phyloP scores from a whole-genome alignment of 768 basidiomycete genomes.

The Gelatoporia subvermispora region DNA sequence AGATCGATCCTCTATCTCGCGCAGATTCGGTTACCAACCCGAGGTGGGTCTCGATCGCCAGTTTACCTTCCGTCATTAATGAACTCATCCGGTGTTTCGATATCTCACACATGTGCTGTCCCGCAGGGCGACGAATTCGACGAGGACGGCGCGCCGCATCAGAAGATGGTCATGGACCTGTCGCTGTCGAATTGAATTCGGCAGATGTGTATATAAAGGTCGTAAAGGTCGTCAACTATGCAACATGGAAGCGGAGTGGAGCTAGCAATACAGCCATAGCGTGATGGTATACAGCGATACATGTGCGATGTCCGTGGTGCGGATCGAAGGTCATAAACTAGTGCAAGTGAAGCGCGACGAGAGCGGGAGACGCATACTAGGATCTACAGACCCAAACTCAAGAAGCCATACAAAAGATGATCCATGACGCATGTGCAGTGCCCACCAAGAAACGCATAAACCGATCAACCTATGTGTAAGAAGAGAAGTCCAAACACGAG shows the following conservation, averaged over 20 bases:
- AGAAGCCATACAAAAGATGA: conserved; percentile 7
- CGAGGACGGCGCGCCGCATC: conserved; percentile 83
- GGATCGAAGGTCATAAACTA: conserved; percentile 12
- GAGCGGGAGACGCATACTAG: conserved; percentile 4
- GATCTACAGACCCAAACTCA: neutral
- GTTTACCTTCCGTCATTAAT: neutral
- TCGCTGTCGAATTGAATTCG: conserved; percentile 30
- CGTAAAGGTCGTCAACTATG: conserved; percentile 24
- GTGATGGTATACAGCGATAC: conserved; percentile 26
- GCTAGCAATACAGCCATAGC: conserved; percentile 38
- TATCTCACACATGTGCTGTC: conserved; percentile 2
- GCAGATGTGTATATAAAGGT: conserved; percentile 28
- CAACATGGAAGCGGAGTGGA: conserved; percentile 10
- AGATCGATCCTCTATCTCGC: conserved; percentile 15
- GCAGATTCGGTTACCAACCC: conserved; percentile 63
- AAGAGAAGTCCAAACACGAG: conserved; percentile 5
- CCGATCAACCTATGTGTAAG: too few relatives aligned
- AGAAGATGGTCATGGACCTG: conserved; percentile 67
- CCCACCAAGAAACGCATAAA: neutral
- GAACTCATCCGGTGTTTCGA: neutral
- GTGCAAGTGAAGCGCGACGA: conserved; percentile 7
- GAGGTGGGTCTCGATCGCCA: conserved; percentile 43
- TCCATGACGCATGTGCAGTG: conserved; percentile 5
- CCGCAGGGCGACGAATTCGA: conserved; percentile 68
- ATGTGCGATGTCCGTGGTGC: conserved; percentile 12